Percentiles rank a stretch among this genome's conserved stretches.
Evolutionary conservation across 208 protist species (phyloP).

Genomic region (Trypanosomatidae sp.): DNA sequence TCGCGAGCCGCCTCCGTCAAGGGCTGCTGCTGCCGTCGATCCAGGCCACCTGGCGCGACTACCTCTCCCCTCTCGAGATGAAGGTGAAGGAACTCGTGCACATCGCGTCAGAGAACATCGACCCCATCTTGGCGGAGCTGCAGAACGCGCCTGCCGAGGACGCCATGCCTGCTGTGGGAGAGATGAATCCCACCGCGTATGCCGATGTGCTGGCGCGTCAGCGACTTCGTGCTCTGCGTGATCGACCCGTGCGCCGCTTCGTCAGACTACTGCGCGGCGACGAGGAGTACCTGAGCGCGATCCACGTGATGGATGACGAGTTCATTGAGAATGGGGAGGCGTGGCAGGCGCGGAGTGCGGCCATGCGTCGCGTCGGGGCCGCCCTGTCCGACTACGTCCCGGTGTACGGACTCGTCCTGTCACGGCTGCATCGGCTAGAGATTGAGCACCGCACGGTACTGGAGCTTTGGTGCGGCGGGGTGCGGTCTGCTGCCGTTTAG

Average conservation of each 20-base stretch:
- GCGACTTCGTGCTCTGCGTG: constrained; percentile 10
- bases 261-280: constrained; percentile 39
- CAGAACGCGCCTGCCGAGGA: not conserved
- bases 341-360: constrained; percentile 8
- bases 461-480: constrained; percentile 64
- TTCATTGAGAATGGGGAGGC: constrained; percentile 19
- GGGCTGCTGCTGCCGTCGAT: constrained; percentile 51
- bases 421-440: constrained; percentile 69
- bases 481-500: too few species aligned
- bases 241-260: constrained; percentile 25
- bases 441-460: constrained; percentile 79
- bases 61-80: constrained; percentile 44
- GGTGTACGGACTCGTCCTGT: constrained; percentile 72
- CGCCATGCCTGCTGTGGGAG: not conserved
- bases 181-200: not conserved
- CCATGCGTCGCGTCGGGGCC: constrained; percentile 1
- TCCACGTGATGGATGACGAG: constrained; percentile 54
- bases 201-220: constrained; percentile 7
- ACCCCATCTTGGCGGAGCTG: constrained; percentile 28
- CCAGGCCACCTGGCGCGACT: constrained; percentile 49
- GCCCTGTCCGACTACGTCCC: constrained; percentile 66
- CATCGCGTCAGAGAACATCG: constrained; percentile 40
- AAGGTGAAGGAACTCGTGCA: constrained; percentile 42
- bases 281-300: constrained; percentile 52
- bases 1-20: constrained; percentile 18